Evolutionary conservation across 202 grass and related monocot species (phyloP).

Genomic region (Carex sylvatica): DNA sequence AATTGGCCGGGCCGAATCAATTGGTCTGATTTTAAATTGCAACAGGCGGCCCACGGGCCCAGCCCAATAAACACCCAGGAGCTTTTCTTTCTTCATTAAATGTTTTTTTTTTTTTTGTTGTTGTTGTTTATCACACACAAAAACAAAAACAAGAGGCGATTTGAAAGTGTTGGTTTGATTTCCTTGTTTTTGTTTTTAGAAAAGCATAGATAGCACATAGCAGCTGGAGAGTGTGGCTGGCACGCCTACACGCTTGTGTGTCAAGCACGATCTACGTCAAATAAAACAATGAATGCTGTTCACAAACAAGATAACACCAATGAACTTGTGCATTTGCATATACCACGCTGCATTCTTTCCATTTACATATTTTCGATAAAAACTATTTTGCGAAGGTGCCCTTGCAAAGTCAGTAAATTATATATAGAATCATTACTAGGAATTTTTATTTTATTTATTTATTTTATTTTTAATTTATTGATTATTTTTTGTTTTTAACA

Average conservation of each 20-base stretch:
- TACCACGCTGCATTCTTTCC: constrained; percentile 10
- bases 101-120: too few relatives aligned
- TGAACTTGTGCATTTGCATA: constrained; percentile 6
- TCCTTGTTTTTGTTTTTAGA: not conserved
- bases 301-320: constrained; percentile 44
- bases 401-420: not conserved
- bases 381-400: not conserved
- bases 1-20: not conserved
- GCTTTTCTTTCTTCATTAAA: not conserved
- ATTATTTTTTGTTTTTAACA: not conserved
- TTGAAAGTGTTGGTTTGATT: not conserved
- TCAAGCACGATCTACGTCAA: constrained; percentile 20
- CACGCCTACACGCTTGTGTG: constrained; percentile 57
- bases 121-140: not conserved
- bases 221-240: constrained; percentile 44
- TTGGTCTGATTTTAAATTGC: not conserved
- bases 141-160: not conserved
- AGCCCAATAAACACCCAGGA: not conserved
- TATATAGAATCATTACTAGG: not conserved
- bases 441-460: too few relatives aligned
- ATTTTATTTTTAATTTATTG: too few relatives aligned
- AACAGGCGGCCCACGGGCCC: not conserved
- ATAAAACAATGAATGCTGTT: not conserved
- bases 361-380: not conserved
- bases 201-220: not conserved